Conservation (phyloP, 495 filamentous ascomycete species). For the Penicillium canariense region DNA sequence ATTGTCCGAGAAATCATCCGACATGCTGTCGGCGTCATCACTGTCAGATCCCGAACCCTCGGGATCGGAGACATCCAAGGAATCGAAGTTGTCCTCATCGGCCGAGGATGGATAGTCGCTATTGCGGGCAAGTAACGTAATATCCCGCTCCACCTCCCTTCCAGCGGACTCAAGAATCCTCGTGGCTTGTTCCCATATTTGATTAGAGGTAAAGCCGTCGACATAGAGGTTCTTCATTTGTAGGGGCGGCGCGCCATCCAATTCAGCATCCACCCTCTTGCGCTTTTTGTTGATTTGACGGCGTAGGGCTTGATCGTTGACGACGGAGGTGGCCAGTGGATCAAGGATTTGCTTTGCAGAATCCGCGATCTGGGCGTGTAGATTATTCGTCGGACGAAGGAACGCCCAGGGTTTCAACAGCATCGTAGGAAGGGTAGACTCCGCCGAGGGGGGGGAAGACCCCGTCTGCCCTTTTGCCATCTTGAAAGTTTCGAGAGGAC, state of each 20-base stretch:
- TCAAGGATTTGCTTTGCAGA: slow-evolving; percentile 77
- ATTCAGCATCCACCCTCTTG: slow-evolving; percentile 52
- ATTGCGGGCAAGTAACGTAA: slow-evolving; percentile 21
- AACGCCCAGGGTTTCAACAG: slow-evolving; percentile 52
- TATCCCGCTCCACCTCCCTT: slow-evolving; percentile 35
- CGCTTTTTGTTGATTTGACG: slow-evolving; percentile 62
- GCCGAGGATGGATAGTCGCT: slow-evolving; percentile 12
- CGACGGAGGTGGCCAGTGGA: slow-evolving; percentile 66
- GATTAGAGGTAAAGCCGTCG: slow-evolving; percentile 81
- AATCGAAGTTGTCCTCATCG: slow-evolving; percentile 7
- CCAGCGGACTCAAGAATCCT: slow-evolving; percentile 55
- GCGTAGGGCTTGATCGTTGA: slow-evolving; percentile 59
- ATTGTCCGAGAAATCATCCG: slow-evolving; percentile 42
- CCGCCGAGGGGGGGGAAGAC: background rate
- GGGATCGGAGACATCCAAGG: slow-evolving; percentile 23
- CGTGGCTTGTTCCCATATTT: slow-evolving; percentile 92
- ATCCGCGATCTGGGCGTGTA: slow-evolving; percentile 63
- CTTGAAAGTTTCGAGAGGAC: background rate
- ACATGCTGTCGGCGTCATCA: slow-evolving; percentile 27
- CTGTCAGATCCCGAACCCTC: slow-evolving; percentile 40
- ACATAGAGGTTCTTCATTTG: slow-evolving; percentile 76
- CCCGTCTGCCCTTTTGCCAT: slow-evolving; percentile 21
- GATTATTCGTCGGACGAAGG: slow-evolving; percentile 60
- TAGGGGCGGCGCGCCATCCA: slow-evolving; percentile 47
- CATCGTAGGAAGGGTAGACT: slow-evolving; percentile 22